These are phyloP conservation scores for Blepharisma stoltei DNA, from an alignment of 73 alveolate genomes.

Conservation along the genomic window DNA sequence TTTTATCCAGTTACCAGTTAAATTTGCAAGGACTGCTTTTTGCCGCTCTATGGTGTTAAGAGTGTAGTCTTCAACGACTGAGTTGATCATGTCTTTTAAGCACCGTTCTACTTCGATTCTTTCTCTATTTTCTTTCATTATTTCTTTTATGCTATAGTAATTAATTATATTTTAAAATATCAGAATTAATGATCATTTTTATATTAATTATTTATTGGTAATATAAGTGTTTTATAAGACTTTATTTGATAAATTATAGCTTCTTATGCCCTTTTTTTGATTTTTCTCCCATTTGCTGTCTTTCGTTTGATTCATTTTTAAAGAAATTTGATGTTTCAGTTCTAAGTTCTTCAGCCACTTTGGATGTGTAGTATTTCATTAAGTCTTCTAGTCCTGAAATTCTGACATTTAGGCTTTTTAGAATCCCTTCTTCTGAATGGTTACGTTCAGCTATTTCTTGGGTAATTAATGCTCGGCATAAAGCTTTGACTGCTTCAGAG, in stretches of 20 bases:
- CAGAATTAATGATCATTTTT: no score
- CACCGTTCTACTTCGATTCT: background rate
- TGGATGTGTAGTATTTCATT: conserved; percentile 11
- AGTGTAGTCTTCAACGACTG: background rate
- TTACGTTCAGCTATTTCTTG: conserved; percentile 1
- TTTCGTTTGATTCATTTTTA: background rate
- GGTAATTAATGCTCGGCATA: background rate
- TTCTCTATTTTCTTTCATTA: background rate
- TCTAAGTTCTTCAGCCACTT: conserved; percentile 1
- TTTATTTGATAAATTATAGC: no score
- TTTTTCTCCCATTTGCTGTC: background rate
- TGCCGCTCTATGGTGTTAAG: background rate
- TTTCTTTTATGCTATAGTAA: no score
- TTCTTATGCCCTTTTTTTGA: background rate
- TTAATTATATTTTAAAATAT: no score
- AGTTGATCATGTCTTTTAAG: background rate
- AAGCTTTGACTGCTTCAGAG: background rate
- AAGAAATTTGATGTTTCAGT: background rate
- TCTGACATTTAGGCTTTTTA: conserved; percentile 1
- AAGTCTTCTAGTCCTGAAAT: conserved; percentile 23
- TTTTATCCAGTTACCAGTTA: background rate
- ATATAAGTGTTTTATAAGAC: no score
- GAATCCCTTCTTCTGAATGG: background rate
- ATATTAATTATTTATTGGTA: no score
- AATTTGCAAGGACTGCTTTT: background rate